phyloP scores from a whole-genome alignment of 352 stramenopile species.

The Discostella stelligera region DNA sequence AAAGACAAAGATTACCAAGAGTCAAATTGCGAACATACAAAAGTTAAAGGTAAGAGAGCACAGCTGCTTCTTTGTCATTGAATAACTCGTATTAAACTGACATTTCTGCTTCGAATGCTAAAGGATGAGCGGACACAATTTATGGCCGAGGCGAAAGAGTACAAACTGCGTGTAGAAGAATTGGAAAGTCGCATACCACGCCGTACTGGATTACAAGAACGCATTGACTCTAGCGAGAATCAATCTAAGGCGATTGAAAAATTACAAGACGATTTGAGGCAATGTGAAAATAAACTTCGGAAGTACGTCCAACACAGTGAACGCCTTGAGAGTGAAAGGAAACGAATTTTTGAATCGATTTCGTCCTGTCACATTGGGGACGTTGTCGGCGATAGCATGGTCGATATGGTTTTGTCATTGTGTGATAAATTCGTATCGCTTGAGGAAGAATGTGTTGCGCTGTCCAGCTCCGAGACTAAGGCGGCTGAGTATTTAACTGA shows the following conservation, averaged over 20 bases:
- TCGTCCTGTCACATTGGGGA: conserved; percentile 53
- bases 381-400: conserved; percentile 58
- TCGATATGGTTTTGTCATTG: conserved; percentile 60
- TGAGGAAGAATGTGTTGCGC: conserved; percentile 68
- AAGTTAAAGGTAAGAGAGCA: conserved; percentile 69
- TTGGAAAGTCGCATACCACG: conserved; percentile 35
- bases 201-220: conserved; percentile 34
- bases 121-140: conserved; percentile 40
- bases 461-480: conserved; percentile 52
- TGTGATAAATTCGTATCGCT: conserved; percentile 64
- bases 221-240: conserved; percentile 14
- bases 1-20: conserved; percentile 72
- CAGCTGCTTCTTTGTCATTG: neutral
- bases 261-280: conserved; percentile 66
- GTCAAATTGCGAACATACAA: conserved; percentile 66
- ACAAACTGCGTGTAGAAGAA: conserved; percentile 45
- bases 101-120: conserved; percentile 1
- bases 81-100: neutral
- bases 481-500: conserved; percentile 45
- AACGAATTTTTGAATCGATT: conserved; percentile 55
- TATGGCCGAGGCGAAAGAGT: conserved; percentile 53
- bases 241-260: conserved; percentile 54
- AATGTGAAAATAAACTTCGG: conserved; percentile 73
- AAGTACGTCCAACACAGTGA: conserved; percentile 78
- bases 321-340: conserved; percentile 72